A percentile compares a stretch with the other conserved stretches of the same genome.
These are phyloP conservation scores for Triticum timopheevii DNA, from an alignment of 176 grass and related monocot genomes.

Conservation along the genomic window DNA sequence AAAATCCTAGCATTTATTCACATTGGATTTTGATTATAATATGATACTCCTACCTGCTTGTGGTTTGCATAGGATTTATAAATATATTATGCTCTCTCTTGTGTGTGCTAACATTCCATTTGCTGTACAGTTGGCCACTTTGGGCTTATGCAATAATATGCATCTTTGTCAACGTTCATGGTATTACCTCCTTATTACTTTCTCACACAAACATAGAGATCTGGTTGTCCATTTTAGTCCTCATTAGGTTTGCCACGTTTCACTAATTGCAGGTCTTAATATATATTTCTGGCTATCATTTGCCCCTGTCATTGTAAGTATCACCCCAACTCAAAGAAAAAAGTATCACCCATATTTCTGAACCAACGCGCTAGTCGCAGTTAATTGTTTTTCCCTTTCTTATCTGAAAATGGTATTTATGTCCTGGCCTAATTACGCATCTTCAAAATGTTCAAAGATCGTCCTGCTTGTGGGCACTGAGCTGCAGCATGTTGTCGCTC, in stretches of 20 bases:
- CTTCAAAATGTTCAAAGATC: constrained; percentile 40
- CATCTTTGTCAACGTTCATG: constrained; percentile 89
- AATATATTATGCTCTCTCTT: neutral
- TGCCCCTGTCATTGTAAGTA: constrained; percentile 76
- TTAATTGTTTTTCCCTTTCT: neutral
- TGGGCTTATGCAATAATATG: constrained; percentile 88
- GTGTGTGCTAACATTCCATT: constrained; percentile 29
- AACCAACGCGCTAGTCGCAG: neutral
- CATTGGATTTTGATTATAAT: constrained; percentile 10
- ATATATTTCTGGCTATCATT: constrained; percentile 99
- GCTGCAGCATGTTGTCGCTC: constrained; percentile 80
- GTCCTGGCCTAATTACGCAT: constrained; percentile 8
- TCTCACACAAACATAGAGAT: neutral
- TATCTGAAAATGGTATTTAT: constrained; percentile 14
- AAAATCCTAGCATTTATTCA: neutral
- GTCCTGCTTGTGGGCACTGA: constrained; percentile 85
- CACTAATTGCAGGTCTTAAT: constrained; percentile 75
- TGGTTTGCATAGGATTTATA: neutral
- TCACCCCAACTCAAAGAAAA: neutral
- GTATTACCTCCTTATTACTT: constrained; percentile 28
- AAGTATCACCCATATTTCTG: constrained; percentile 34
- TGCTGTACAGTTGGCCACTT: constrained; percentile 83
- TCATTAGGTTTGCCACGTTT: neutral
- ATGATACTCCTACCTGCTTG: neutral
- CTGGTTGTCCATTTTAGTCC: neutral